Conservation (phyloP, 306 rosid genomes). For the Lotus japonicus region DNA sequence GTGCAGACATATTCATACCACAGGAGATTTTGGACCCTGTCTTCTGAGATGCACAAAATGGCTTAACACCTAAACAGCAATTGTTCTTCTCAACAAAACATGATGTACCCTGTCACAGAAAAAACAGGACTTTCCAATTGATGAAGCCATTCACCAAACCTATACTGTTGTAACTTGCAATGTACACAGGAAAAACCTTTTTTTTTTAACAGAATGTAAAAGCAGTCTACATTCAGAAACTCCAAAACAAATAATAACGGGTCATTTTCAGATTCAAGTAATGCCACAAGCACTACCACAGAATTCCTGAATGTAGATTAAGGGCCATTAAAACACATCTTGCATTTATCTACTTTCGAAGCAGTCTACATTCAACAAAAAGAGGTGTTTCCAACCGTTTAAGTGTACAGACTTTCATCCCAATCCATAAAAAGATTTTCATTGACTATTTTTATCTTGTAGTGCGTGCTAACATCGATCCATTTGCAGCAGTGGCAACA, state of each 20-base stretch:
- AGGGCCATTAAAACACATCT: background rate
- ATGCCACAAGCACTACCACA: background rate
- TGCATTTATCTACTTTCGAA: background rate
- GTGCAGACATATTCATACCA: conserved; percentile 66
- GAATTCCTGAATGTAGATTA: no score
- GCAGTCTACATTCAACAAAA: no score
- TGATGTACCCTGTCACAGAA: conserved; percentile 26
- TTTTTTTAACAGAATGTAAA: background rate
- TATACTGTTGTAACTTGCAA: background rate
- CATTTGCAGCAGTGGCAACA: no score
- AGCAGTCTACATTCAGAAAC: background rate
- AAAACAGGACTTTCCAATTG: background rate
- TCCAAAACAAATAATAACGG: conserved; percentile 6
- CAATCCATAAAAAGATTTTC: no score
- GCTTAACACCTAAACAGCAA: conserved; percentile 27
- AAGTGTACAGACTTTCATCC: no score
- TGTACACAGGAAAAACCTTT: background rate
- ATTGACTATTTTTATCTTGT: no score
- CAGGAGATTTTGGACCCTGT: conserved; percentile 29
- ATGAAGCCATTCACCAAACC: background rate
- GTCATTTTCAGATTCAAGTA: conserved; percentile 4
- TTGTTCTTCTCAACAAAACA: conserved; percentile 14
- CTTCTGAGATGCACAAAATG: conserved; percentile 27
- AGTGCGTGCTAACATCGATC: no score
- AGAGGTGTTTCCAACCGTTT: no score